Percentiles rank a stretch among this genome's conserved stretches.
phyloP scores from a whole-genome alignment of 1,284 basidiomycete species.

The Blastosporella zonata region DNA sequence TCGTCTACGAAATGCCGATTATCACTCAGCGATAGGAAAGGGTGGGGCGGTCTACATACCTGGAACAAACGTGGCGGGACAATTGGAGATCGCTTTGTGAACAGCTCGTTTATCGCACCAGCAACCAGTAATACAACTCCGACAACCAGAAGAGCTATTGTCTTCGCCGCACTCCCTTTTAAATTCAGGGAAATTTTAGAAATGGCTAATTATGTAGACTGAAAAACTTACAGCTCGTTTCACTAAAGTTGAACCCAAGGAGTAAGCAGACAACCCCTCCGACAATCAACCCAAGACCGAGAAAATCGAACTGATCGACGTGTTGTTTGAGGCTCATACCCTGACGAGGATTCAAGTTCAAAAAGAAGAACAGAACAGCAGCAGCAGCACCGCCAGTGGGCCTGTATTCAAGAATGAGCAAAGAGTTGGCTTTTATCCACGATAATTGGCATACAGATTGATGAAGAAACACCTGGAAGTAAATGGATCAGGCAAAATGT shows the following conservation, averaged over 20 bases:
- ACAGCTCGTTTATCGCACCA: constrained; percentile 63
- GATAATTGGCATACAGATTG: constrained; percentile 46
- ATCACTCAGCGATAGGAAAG: background rate
- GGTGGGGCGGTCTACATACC: constrained; percentile 30
- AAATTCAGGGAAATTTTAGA: background rate
- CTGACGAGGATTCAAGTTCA: constrained; percentile 78
- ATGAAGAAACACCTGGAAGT: constrained; percentile 66
- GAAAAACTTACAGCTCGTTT: constrained; percentile 53
- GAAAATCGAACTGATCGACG: constrained; percentile 69
- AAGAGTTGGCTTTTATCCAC: background rate
- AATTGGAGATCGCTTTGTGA: constrained; percentile 75
- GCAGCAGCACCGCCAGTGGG: constrained; percentile 78
- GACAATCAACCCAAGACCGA: constrained; percentile 72
- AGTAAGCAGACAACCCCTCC: constrained; percentile 72
- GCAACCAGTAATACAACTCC: constrained; percentile 59
- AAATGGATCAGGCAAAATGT: constrained; percentile 7
- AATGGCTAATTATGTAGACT: constrained; percentile 27
- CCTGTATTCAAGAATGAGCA: constrained; percentile 31
- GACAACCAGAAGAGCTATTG: constrained; percentile 72
- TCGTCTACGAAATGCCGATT: constrained; percentile 43
- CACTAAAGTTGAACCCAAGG: constrained; percentile 79
- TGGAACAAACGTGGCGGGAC: constrained; percentile 79
- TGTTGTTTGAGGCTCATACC: constrained; percentile 58
- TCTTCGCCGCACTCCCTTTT: constrained; percentile 47
- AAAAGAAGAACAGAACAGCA: constrained; percentile 70